Base-by-base conservation (phyloP, 148 eudicot species). In the Diospyros kaki region DNA sequence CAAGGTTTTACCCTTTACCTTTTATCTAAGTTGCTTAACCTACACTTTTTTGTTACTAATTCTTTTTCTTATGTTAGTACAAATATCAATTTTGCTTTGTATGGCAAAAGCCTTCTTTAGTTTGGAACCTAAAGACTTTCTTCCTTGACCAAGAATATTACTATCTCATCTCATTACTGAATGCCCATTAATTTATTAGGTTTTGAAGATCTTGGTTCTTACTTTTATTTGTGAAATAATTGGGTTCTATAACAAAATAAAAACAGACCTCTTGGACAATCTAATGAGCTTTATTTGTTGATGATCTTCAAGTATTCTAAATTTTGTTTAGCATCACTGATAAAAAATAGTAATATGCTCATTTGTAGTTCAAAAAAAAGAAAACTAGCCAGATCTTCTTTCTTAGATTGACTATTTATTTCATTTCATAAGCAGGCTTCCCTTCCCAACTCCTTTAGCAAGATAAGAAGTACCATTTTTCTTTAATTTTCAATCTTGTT, bases 1-100 rank as follows among this genome's bases (percentile, higher is more conserved):
- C 98, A 44, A 91, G 97, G 98, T 94, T 81, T 64, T 11, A 48
- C 12, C 70, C 38, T 64, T 67, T 45, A 18, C 18, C 63, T 43
- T 28, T 70, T 18, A 28, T 14, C 3, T 52, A 43, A 8, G 51
- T 13, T 44, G 68, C 44, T 44, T 46, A 40, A 40, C 5, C 5
- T 5, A 17, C 7, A 12, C 5, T 2, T 28, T 28, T 28, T 28
- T 28, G 28, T 28, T 28, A 28, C 28, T 28, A 28, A 28, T 28
- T 28, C 28, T 28, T 28, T 28, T 28, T 28, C 28, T 28, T 28
- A 28, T 28, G 28, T 28, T 28, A 28, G 28, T 28, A 28, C 28
- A 28, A n/a, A 39, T 60, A 10, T 13, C 3, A 6, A 14, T 9
- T 9, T 55, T 55, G 59, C 59, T 44, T 2, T 28, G 28, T 28